Evolutionary conservation across 805 yeast genomes (phyloP), one percentile per base, ranked within the genome.

Genomic region (Candida khao-thaluensis): DNA sequence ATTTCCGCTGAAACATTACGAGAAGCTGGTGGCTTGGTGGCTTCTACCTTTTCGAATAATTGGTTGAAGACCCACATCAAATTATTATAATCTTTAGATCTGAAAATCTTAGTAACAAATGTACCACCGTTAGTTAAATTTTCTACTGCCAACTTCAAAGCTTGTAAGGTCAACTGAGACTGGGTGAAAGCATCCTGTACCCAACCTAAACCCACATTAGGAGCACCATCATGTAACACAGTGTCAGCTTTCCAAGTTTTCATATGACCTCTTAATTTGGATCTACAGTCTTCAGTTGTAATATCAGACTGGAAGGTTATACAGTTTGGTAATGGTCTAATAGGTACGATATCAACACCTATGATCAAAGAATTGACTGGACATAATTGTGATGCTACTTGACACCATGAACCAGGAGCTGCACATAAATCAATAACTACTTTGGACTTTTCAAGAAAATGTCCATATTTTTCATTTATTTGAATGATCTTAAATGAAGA

Each of bases 171-270:
- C 52, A 93, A 79, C 58, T 91, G 98, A 18, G 96, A 88, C 69
- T 93, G 99, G 1, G 98, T 88, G 67, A 87, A 93, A 1, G 99
- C 99, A 79, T 93, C 99, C 64, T 93, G 99, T 15, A 86, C 93
- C 99, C 99, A 93, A n/a, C 96, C 95, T 57, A 93, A 75, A 82
- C 99, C 99, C 53, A 93, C 98, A 57, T 93, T 93, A 21, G 99
- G 99, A 20, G 99, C 99, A 82, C 99, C 99, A 75, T 93, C 99
- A 66, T 93, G 99, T 57, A 93, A 69, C 14, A 93, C 98, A 0
- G 95, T 87, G 59, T 93, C 98, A 1, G 98, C 99, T 55, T 93
- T 93, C 97, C 98, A 93, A 1, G 98, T 90, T 62, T 93, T 93
- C 83, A 93, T 82, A 59, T 91, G 89, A 20, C 97, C 97, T 59